Conservation (phyloP, 2,329 filamentous ascomycete species). For the Diaporthe ampelina region DNA sequence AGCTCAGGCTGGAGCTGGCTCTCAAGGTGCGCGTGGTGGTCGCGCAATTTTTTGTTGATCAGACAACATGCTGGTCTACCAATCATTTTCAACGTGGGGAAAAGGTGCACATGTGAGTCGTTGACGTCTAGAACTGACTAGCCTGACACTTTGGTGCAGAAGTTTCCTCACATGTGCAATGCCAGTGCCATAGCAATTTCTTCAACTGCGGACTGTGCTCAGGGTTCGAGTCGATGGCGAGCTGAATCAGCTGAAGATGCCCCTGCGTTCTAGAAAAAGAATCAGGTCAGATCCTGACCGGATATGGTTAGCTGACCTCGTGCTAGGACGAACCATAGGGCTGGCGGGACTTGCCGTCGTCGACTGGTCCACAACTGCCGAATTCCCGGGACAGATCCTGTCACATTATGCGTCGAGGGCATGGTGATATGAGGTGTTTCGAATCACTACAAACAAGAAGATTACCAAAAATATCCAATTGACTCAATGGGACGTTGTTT, state of each 20-base stretch:
- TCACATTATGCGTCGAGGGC: background rate
- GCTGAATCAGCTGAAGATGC: background rate
- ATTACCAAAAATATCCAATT: too few relatives aligned
- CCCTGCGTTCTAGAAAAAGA: slow-evolving; percentile 11
- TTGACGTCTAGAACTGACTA: background rate
- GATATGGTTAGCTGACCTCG: background rate
- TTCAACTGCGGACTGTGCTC: background rate
- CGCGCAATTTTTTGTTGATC: background rate
- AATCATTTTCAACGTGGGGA: background rate
- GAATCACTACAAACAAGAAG: fast-evolving
- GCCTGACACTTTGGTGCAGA: background rate
- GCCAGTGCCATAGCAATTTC: background rate
- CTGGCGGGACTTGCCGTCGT: slow-evolving; percentile 17
- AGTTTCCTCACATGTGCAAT: background rate
- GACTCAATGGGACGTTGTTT: background rate
- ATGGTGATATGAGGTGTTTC: background rate
- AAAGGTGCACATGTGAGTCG: background rate
- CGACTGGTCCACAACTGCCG: background rate
- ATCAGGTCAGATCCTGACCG: background rate
- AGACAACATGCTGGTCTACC: background rate
- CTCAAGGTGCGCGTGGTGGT: too few relatives aligned
- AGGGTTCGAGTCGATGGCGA: background rate
- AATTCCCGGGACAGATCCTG: background rate
- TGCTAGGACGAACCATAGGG: slow-evolving; percentile 18
- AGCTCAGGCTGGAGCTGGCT: background rate